Conservation (phyloP, 1,284 basidiomycete genomes). For the Fomitiporia mediterranea region DNA sequence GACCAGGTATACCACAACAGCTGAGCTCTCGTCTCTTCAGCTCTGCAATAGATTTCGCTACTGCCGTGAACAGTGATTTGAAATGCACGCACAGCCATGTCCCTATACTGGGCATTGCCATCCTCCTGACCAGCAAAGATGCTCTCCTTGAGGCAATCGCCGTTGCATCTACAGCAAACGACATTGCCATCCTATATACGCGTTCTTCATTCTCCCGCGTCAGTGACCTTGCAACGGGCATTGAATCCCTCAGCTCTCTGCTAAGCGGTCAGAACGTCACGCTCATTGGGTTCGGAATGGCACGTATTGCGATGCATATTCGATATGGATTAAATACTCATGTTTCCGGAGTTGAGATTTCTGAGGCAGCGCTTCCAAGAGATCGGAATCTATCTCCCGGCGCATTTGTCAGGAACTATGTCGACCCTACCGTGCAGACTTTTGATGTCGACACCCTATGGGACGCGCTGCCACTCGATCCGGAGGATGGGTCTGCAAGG, state of each 20-base stretch:
- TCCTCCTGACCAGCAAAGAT: background rate
- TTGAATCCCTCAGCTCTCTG: constrained; percentile 3
- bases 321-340: constrained; percentile 24
- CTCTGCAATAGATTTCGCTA: background rate
- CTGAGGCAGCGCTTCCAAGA: constrained; percentile 32
- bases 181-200: constrained; percentile 7
- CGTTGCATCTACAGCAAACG: background rate
- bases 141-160: constrained; percentile 12
- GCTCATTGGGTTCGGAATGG: constrained; percentile 33
- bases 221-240: background rate
- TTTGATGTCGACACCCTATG: constrained; percentile 29
- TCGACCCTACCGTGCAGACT: constrained; percentile 18
- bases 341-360: constrained; percentile 31
- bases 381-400: constrained; percentile 26
- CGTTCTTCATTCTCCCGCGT: background rate
- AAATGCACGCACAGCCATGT: background rate
- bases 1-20: background rate
- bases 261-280: constrained; percentile 11
- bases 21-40: constrained; percentile 2
- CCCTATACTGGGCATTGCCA: constrained; percentile 6
- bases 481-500: constrained; percentile 22
- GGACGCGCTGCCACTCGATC: constrained; percentile 25
- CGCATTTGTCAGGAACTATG: constrained; percentile 24
- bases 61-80: background rate
- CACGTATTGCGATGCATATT: constrained; percentile 28